Conservation (phyloP, 441 rosid species). For the Brassica balearica region DNA sequence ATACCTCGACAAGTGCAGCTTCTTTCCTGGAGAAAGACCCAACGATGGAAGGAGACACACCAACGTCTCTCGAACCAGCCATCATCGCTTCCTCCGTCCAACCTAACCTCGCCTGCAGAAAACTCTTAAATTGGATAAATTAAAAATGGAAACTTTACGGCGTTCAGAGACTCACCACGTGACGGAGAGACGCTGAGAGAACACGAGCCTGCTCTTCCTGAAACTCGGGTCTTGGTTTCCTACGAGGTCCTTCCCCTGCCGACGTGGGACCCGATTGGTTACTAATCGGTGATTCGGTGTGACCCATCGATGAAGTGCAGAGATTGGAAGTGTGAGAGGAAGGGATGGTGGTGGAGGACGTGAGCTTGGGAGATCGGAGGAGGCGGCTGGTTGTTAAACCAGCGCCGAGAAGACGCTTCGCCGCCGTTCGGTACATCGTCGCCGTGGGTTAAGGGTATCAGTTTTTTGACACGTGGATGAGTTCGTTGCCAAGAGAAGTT, state of each 20-base stretch:
- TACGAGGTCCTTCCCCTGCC: conserved; percentile 49
- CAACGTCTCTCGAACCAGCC: conserved; percentile 88
- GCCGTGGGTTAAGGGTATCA: conserved; percentile 15
- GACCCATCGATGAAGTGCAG: conserved; percentile 44
- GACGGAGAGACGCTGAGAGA: conserved; percentile 77
- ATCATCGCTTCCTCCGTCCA: conserved; percentile 90
- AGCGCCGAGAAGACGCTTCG: conserved; percentile 51
- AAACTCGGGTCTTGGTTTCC: conserved; percentile 59
- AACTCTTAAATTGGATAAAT: background rate
- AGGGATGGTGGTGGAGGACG: conserved; percentile 16
- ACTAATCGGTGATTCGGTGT: conserved; percentile 41
- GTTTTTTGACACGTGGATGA: conserved; percentile 32
- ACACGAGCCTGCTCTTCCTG: conserved; percentile 83
- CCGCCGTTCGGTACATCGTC: conserved; percentile 68
- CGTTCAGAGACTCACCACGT: conserved; percentile 60
- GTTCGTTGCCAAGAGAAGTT: conserved; percentile 28
- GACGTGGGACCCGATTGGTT: conserved; percentile 43
- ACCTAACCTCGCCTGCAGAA: conserved; percentile 64
- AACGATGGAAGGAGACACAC: conserved; percentile 79
- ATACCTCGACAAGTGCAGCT: conserved; percentile 87
- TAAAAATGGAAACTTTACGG: background rate
- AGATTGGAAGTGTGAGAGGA: conserved; percentile 44
- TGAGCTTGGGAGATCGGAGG: conserved; percentile 29
- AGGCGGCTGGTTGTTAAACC: conserved; percentile 31
- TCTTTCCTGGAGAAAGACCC: conserved; percentile 87